phyloP scores from a whole-genome alignment of 179 eudicot species.

The Vitellaria paradoxa region DNA sequence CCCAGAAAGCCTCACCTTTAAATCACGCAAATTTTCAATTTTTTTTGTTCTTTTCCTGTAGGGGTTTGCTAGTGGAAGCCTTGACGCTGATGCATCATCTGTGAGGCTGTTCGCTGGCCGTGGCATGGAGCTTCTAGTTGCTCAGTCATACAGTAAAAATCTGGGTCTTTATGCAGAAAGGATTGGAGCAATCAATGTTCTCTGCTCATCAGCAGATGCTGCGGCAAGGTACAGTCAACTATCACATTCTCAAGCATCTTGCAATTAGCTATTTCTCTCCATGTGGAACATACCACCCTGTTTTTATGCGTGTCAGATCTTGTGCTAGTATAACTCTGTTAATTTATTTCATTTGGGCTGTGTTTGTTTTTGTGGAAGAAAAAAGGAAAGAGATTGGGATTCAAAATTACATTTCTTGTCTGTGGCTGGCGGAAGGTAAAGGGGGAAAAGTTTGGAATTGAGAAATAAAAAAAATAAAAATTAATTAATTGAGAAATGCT shows the following conservation, averaged over 20 bases:
- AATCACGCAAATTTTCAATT: not conserved
- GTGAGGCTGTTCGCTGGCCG: constrained; percentile 91
- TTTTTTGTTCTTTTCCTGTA: constrained; percentile 18
- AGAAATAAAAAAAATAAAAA: too few species aligned
- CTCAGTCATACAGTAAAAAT: constrained; percentile 97
- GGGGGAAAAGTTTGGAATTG: too few species aligned
- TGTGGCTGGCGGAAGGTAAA: too few species aligned
- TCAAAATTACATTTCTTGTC: too few species aligned
- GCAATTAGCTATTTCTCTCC: not conserved
- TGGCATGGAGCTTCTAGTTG: constrained; percentile 87
- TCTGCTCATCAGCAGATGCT: constrained; percentile 86
- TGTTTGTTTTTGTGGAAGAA: too few species aligned
- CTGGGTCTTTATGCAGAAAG: constrained; percentile 96
- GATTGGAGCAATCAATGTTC: constrained; percentile 89
- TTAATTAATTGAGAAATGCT: too few species aligned
- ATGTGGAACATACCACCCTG: not conserved
- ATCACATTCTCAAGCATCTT: not conserved
- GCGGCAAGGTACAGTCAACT: constrained; percentile 54
- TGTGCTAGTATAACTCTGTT: not conserved
- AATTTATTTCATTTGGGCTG: not conserved
- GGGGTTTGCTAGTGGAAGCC: constrained; percentile 99
- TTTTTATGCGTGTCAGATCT: not conserved
- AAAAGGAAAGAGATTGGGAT: too few species aligned
- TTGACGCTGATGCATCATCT: constrained; percentile 92
- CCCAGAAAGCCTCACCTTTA: not conserved